These are phyloP conservation scores for Lojkania enalia DNA, from an alignment of 2,329 filamentous ascomycete genomes.

Conservation along the genomic window DNA sequence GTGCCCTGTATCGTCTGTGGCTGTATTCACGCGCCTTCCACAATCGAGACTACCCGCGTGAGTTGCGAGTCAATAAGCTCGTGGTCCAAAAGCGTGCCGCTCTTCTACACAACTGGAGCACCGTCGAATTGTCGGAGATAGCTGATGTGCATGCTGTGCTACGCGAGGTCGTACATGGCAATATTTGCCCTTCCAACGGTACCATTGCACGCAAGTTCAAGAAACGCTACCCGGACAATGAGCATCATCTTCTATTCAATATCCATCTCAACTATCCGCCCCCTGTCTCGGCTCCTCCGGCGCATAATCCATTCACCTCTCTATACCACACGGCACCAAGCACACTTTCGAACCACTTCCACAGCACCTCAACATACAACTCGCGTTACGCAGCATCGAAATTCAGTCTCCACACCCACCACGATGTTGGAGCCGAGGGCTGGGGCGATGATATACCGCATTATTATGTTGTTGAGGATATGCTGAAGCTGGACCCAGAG, in stretches of 20 bases:
- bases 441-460: conserved; percentile 67
- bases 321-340: conserved; percentile 23
- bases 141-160: conserved; percentile 61
- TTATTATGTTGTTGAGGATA: conserved; percentile 66
- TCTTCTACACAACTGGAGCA: conserved; percentile 63
- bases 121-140: conserved; percentile 60
- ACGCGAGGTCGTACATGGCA: conserved; percentile 58
- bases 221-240: conserved; percentile 57
- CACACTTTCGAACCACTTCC: conserved; percentile 42
- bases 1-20: conserved; percentile 65
- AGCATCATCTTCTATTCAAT: conserved; percentile 57
- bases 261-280: conserved; percentile 56
- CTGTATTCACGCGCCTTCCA: conserved; percentile 63
- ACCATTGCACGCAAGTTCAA: conserved; percentile 62
- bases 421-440: conserved; percentile 61
- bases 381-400: conserved; percentile 50
- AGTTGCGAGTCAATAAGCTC: conserved; percentile 51
- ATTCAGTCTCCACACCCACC: conserved; percentile 52
- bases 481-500: conserved; percentile 65
- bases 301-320: conserved; percentile 36
- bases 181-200: conserved; percentile 65
- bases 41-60: conserved; percentile 55
- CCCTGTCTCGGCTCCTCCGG: conserved; percentile 31
- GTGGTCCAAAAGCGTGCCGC: conserved; percentile 57
- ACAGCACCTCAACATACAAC: conserved; percentile 37